Evolutionary conservation across 495 filamentous ascomycete species (phyloP), one percentile per base, ranked within the genome.

Genomic region (Sphaerosporella brunnea): DNA sequence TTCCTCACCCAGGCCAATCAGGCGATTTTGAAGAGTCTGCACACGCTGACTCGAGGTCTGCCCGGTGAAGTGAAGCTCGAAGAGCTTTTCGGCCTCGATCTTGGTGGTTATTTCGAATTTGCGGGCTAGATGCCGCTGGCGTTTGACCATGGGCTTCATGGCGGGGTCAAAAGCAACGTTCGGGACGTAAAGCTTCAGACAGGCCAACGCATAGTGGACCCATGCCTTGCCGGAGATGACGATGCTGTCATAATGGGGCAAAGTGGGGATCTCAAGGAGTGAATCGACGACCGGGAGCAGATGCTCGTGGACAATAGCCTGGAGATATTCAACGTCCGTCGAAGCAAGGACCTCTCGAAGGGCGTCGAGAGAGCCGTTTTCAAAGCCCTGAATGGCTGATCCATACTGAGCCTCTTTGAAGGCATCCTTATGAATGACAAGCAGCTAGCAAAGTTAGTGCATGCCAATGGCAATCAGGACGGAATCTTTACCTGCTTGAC

Each of bases 141-240:
- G 70, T 53, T 85, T 75, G 3, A 96, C 66, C 32, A 78, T 71
- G n/a, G 80, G 69, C 47, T 74, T 72, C 47, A 87, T 66, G 20
- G 87, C 83, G 10, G 90, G 90, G 61, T 99, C 90, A 49, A 82
- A 88, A 2, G 80, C 71, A 56, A 76, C 75, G 59, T 93, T 79
- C 0, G 92, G 86, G 2, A 95, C 78, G 54, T 85, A 96, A 5
- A 95, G 70, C 36, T 73, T 71, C 23, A 99, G 64, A 40, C 71
- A 73, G 0, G 70, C 79, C 1, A 79, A 49, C 2, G 76, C 72
- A 48, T 84, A 79, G 23, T 72, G 63, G 3, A 74, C 61, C 80
- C 80, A 85, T 4, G 81, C 77, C 1, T 30, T 46, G 0, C 57
- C 57, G 8, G 34, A 44, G 19, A 26, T 18, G 1, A 23, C 18